Percentiles rank a stretch among this genome's conserved stretches.
phyloP scores from a whole-genome alignment of 371 early-diverging fungal species.

The Blastocladiella emersonii region DNA sequence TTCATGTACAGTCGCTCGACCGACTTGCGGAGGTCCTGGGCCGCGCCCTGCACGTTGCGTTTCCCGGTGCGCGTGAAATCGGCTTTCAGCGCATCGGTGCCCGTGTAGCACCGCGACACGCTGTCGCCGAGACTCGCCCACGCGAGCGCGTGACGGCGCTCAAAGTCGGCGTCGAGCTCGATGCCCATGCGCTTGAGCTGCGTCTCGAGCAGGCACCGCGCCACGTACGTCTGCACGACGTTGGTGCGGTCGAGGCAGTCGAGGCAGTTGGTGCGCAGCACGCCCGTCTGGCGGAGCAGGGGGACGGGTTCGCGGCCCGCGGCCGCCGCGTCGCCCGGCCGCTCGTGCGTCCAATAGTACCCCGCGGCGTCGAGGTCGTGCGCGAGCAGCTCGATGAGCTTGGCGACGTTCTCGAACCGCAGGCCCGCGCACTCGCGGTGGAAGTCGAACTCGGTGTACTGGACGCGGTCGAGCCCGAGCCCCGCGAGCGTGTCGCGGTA shows the following conservation, averaged over 20 bases:
- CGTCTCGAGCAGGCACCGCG: background rate
- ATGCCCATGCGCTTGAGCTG: background rate
- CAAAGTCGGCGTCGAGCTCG: background rate
- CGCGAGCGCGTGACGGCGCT: background rate
- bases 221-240: slow-evolving; percentile 2
- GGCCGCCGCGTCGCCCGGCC: background rate
- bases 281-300: background rate
- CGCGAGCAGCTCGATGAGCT: background rate
- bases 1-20: background rate
- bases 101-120: slow-evolving; percentile 1
- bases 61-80: slow-evolving; percentile 4
- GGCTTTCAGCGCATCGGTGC: slow-evolving; percentile 1
- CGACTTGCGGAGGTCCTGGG: background rate
- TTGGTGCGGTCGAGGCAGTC: slow-evolving; percentile 1
- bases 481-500: background rate
- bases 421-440: background rate
- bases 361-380: background rate
- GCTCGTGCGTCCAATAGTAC: background rate
- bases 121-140: slow-evolving; percentile 3
- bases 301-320: background rate
- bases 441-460: slow-evolving; percentile 3
- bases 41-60: slow-evolving; percentile 1
- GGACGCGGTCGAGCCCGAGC: background rate
- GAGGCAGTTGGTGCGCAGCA: slow-evolving; percentile 1
- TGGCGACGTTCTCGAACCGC: slow-evolving; percentile 2